Evolutionary conservation across 208 protist genomes (phyloP).

Genomic region (Wallacemonas rigidus): DNA sequence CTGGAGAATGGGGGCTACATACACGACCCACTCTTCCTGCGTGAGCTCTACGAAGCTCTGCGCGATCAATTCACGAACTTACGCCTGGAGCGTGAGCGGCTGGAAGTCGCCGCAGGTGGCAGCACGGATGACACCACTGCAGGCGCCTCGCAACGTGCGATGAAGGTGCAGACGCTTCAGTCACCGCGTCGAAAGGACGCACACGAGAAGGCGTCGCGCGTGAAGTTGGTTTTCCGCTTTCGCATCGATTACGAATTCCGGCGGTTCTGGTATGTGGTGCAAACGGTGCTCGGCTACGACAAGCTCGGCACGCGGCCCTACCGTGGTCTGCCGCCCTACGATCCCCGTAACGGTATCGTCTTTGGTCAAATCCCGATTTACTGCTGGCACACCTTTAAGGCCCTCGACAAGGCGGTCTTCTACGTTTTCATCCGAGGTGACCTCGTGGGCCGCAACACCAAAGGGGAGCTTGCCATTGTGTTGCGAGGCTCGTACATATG

Average conservation of each 20-base stretch:
- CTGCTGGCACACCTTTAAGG: constrained; percentile 70
- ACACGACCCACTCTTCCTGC: constrained; percentile 51
- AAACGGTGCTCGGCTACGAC: constrained; percentile 74
- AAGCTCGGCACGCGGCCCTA: constrained; percentile 58
- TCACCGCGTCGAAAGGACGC: constrained; percentile 43
- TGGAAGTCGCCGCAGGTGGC: constrained; percentile 20
- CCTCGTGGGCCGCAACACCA: constrained; percentile 46
- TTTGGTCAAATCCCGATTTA: constrained; percentile 65
- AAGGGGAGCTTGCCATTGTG: constrained; percentile 33
- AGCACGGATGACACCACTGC: background rate
- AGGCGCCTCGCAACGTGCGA: background rate
- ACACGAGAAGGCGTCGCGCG: constrained; percentile 29
- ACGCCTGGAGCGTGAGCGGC: constrained; percentile 43
- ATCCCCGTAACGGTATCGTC: constrained; percentile 71
- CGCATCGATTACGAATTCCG: constrained; percentile 65
- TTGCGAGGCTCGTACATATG: constrained; percentile 53
- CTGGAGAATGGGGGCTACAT: constrained; percentile 55
- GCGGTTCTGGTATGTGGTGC: constrained; percentile 59
- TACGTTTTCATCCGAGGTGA: constrained; percentile 61
- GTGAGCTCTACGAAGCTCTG: constrained; percentile 66
- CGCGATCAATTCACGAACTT: constrained; percentile 64
- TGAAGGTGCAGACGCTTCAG: constrained; percentile 47
- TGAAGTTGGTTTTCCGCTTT: constrained; percentile 49
- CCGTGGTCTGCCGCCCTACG: constrained; percentile 68
- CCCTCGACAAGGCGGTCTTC: constrained; percentile 61